Evolutionary conservation across 1,284 basidiomycete genomes (phyloP).

Genomic region (Chalciporus sp.): DNA sequence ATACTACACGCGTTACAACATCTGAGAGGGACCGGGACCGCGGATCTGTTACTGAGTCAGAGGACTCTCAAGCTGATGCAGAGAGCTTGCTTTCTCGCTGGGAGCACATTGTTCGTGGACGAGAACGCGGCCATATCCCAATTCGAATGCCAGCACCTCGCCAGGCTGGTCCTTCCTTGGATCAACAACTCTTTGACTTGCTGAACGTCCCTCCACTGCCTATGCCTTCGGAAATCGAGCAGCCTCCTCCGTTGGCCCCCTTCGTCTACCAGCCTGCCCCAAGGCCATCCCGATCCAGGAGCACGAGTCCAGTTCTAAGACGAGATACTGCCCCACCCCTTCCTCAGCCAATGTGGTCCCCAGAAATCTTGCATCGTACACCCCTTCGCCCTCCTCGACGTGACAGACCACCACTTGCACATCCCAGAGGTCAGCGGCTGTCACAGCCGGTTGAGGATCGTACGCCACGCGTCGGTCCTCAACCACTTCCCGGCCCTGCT

Average conservation of each 20-base stretch:
- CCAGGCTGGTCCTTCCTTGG: slow-evolving; percentile 50
- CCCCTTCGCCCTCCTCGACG: slow-evolving; percentile 12
- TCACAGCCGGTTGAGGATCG: slow-evolving; percentile 1
- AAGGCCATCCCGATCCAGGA: slow-evolving; percentile 44
- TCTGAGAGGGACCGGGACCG: slow-evolving; percentile 2
- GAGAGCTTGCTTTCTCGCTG: slow-evolving; percentile 31
- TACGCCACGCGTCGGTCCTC: slow-evolving; percentile 14
- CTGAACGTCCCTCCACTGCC: slow-evolving; percentile 46
- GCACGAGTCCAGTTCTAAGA: slow-evolving; percentile 40
- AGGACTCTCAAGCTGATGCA: slow-evolving; percentile 29
- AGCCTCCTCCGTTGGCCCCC: slow-evolving; percentile 55
- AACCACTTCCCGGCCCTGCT: neutral
- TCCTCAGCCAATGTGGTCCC: slow-evolving; percentile 17
- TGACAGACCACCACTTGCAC: slow-evolving; percentile 13
- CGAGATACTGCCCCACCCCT: slow-evolving; percentile 25
- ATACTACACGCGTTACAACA: neutral
- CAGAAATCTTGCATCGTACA: slow-evolving; percentile 17
- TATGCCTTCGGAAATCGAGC: slow-evolving; percentile 44
- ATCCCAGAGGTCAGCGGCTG: neutral
- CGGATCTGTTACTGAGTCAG: slow-evolving; percentile 25
- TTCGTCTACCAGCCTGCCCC: slow-evolving; percentile 55
- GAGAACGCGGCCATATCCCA: slow-evolving; percentile 29
- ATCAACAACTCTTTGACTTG: slow-evolving; percentile 62
- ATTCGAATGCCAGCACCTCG: slow-evolving; percentile 45
- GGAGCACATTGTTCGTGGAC: slow-evolving; percentile 19